Evolutionary conservation across 2,329 filamentous ascomycete genomes (phyloP).

Genomic region (Ceratocystis cubensis): DNA sequence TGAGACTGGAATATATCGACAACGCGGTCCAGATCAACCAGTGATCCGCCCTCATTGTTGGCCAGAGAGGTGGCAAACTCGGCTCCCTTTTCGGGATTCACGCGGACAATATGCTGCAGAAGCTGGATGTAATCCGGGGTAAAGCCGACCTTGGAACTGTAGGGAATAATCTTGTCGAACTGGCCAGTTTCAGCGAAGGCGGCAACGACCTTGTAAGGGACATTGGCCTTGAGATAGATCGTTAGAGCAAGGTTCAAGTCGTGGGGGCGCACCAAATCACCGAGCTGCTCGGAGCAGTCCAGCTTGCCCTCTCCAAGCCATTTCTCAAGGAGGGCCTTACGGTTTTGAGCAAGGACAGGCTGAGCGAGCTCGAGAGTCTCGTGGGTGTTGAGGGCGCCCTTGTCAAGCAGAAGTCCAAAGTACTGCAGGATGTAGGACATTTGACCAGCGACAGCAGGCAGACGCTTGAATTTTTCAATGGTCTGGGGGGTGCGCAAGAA

Average conservation of each 20-base stretch:
- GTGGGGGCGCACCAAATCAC: slow-evolving; percentile 82
- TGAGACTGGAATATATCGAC: slow-evolving; percentile 98
- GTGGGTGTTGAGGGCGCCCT: slow-evolving; percentile 81
- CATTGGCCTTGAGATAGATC: slow-evolving; percentile 84
- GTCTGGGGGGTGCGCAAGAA: slow-evolving; percentile 91
- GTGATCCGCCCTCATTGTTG: slow-evolving; percentile 72
- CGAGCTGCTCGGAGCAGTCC: slow-evolving; percentile 88
- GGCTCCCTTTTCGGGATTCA: slow-evolving; percentile 83
- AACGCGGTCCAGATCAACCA: slow-evolving; percentile 87
- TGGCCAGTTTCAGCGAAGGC: slow-evolving; percentile 91
- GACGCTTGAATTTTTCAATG: slow-evolving; percentile 87
- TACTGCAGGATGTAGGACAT: slow-evolving; percentile 94
- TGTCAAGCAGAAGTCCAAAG: slow-evolving; percentile 93
- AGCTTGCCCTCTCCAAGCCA: slow-evolving; percentile 96
- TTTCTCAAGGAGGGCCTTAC: slow-evolving; percentile 93
- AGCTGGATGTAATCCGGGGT: slow-evolving; percentile 91
- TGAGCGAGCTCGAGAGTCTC: slow-evolving; percentile 89
- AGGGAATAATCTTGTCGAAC: slow-evolving; percentile 92
- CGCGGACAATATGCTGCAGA: slow-evolving; percentile 80
- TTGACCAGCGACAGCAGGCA: slow-evolving; percentile 68
- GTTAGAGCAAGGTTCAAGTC: slow-evolving; percentile 76
- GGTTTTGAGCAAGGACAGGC: slow-evolving; percentile 82
- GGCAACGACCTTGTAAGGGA: slow-evolving; percentile 86
- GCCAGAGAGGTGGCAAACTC: slow-evolving; percentile 91
- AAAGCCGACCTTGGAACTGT: slow-evolving; percentile 73